phyloP scores from a whole-genome alignment of 106 monocot species.

The Dendrobium huoshanense region DNA sequence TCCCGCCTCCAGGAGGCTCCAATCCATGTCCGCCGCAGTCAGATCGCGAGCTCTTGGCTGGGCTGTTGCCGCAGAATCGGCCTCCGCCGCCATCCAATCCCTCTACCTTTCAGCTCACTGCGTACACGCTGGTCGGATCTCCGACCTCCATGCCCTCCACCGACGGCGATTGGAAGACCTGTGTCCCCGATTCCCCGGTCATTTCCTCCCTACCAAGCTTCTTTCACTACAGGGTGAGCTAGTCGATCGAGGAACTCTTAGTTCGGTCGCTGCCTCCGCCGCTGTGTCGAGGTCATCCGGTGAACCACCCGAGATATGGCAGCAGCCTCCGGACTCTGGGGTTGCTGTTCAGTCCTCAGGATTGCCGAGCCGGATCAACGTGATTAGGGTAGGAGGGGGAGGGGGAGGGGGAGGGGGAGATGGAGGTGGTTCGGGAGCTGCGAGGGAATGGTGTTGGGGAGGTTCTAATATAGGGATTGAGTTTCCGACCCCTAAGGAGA shows the following conservation, averaged over 20 bases:
- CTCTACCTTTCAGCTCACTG: constrained; percentile 7
- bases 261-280: background rate
- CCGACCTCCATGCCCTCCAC: constrained; percentile 12
- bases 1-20: background rate
- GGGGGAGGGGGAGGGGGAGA: constrained; percentile 22
- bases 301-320: constrained; percentile 82
- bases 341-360: constrained; percentile 15
- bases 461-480: constrained; percentile 51
- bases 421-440: background rate
- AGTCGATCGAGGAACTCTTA: constrained; percentile 23
- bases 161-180: constrained; percentile 13
- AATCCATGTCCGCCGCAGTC: constrained; percentile 22
- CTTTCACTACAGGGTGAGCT: constrained; percentile 38
- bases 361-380: constrained; percentile 40
- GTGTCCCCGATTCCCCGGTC: constrained; percentile 10
- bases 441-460: constrained; percentile 44
- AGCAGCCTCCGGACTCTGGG: constrained; percentile 46
- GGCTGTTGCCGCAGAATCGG: constrained; percentile 11
- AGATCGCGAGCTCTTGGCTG: constrained; percentile 13
- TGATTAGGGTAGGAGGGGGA: constrained; percentile 48
- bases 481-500: constrained; percentile 85
- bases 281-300: constrained; percentile 19
- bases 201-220: constrained; percentile 11
- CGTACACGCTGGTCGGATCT: constrained; percentile 28
- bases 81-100: constrained; percentile 15